Evolutionary conservation across 176 grass and related monocot genomes (phyloP).

Genomic region (barley (Hordeum vulgare)): MorexV3_pseudomolecules_assembly NC_058520.1:546647054-546647553

Average conservation of each 20-base stretch:
- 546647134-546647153: too few relatives aligned
- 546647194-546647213: not conserved
- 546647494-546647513: constrained; percentile 34
- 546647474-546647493: constrained; percentile 18
- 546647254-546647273: constrained; percentile 15
- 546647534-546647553: constrained; percentile 52
- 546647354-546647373: constrained; percentile 34
- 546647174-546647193: not conserved
- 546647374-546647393: constrained; percentile 13
- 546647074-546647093: too few relatives aligned
- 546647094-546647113: too few relatives aligned
- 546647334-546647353: constrained; percentile 26
- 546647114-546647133: too few relatives aligned
- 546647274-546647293: not conserved
- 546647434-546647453: constrained; percentile 12
- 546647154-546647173: too few relatives aligned
- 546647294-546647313: constrained; percentile 2
- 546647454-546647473: not conserved
- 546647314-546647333: not conserved
- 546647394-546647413: not conserved
- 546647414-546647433: constrained; percentile 3
- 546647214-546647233: not conserved
- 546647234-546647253: constrained; percentile 1
- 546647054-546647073: too few relatives aligned
- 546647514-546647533: constrained; percentile 57